Conservation (phyloP, 129 eudicot genomes). For the Arctium minus region DNA sequence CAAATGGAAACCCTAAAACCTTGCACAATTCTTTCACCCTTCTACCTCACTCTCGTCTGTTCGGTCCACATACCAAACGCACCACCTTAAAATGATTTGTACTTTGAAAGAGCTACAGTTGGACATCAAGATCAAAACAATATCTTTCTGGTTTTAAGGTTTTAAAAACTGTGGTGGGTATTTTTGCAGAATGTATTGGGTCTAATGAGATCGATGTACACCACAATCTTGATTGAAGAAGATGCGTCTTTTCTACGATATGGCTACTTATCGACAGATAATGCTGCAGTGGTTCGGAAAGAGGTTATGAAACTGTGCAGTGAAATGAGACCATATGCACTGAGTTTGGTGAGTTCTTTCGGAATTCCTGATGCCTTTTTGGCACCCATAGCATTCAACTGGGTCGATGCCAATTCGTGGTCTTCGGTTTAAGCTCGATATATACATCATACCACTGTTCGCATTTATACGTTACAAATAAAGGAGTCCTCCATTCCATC, state of each 20-base stretch:
- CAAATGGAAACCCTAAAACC: too few relatives aligned
- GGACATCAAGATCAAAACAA: background rate
- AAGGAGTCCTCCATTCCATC: background rate
- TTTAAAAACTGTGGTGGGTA: background rate
- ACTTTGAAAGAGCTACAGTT: background rate
- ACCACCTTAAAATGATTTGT: background rate
- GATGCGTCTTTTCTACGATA: constrained; percentile 89
- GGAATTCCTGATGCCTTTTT: constrained; percentile 98
- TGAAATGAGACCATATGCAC: constrained; percentile 90
- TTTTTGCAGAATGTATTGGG: constrained; percentile 62
- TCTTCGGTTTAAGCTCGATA: constrained; percentile 31
- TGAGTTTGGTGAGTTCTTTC: constrained; percentile 71
- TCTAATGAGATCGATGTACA: constrained; percentile 72
- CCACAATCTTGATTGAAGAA: constrained; percentile 71
- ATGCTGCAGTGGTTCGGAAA: constrained; percentile 78
- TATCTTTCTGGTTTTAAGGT: background rate
- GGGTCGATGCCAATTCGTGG: constrained; percentile 92
- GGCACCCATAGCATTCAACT: constrained; percentile 85
- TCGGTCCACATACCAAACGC: background rate
- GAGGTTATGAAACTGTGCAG: constrained; percentile 77
- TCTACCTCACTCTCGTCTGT: too few relatives aligned
- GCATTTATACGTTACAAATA: background rate
- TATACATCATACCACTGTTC: background rate
- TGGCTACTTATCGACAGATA: constrained; percentile 65
- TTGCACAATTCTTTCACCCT: too few relatives aligned